Evolutionary conservation across 2,329 filamentous ascomycete species (phyloP).

Genomic region (Aspergillus quadricinctus): DNA sequence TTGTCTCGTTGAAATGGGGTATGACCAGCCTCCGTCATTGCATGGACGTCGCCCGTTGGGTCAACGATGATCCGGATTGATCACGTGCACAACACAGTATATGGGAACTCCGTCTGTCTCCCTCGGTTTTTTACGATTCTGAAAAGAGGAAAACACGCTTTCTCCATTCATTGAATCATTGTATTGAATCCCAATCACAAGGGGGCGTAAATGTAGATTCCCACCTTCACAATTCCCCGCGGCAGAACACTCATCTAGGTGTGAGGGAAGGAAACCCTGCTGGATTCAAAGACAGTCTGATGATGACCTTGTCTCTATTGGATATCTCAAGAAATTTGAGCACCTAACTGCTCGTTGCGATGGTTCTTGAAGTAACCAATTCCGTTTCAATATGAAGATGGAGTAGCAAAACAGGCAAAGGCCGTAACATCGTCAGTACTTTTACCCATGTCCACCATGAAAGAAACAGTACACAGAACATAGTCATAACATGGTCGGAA

Average conservation of each 20-base stretch:
- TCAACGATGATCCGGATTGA: constrained; percentile 7
- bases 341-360: neutral
- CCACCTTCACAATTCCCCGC: neutral
- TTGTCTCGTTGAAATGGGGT: neutral
- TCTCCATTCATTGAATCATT: neutral
- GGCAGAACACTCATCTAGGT: neutral
- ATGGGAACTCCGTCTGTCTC: neutral
- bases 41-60: constrained; percentile 5
- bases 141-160: neutral
- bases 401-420: neutral
- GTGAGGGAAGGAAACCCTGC: neutral
- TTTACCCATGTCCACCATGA: constrained; percentile 2
- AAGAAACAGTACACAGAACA: constrained; percentile 11
- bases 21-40: constrained; percentile 6
- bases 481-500: constrained; percentile 3
- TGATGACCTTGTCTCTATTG: neutral
- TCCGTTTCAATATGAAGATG: neutral
- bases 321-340: neutral
- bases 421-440: neutral
- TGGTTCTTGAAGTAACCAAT: too few relatives aligned
- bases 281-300: neutral
- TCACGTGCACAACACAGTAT: constrained; percentile 2
- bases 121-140: neutral
- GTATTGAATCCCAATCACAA: neutral
- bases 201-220: neutral